Evolutionary conservation across 2,329 filamentous ascomycete species (phyloP), one percentile per base, ranked within the genome.

Genomic region (Chaetothyriales sp.): DNA sequence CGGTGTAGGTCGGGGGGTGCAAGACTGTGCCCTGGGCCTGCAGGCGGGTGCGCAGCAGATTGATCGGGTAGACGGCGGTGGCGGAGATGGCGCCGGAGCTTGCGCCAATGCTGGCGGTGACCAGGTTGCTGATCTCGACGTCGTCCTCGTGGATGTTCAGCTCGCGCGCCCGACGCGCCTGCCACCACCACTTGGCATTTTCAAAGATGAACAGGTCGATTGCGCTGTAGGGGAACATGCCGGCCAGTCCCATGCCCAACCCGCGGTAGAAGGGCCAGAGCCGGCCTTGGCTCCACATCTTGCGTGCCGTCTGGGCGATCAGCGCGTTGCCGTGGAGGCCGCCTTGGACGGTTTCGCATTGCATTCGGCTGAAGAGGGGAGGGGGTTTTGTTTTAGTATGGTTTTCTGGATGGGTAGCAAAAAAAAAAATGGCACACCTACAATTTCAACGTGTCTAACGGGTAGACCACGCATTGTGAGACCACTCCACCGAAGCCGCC

Each of bases 131-230:
- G 5, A 86, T 84, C 36, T 78, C 67, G 8, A 86, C 81, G 59
- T 95, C 87, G 57, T 94, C 86, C 65, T 95, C 86, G 61, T 87
- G 82, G 57, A 85, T 81, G 44, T 81, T 79, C 8, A 78, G 68
- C 32, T 75, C 69, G 52, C 78, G 80, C 10, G 87, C 84, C 62
- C 87, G 84, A 57, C 82, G 81, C 3, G 70, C 70, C 32, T 83
- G 77, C 56, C 93, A 80, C 6, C 74, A 74, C 46, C 78, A 79
- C 69, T 98, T 98, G 55, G 95, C 76, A 53, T 92, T 80, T 68
- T 98, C 92, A 63, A 96, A 98, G 0, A 87, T 95, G 57, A 86
- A 87, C 62, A 98, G 83, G 64, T 98, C 92, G 63, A 98, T 93
- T 47, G 92, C 92, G 43, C 88, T 90, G 66, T 96, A 98, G 0